phyloP scores from a whole-genome alignment of 129 eudicot species.

The Flaveria ramosissima region DNA sequence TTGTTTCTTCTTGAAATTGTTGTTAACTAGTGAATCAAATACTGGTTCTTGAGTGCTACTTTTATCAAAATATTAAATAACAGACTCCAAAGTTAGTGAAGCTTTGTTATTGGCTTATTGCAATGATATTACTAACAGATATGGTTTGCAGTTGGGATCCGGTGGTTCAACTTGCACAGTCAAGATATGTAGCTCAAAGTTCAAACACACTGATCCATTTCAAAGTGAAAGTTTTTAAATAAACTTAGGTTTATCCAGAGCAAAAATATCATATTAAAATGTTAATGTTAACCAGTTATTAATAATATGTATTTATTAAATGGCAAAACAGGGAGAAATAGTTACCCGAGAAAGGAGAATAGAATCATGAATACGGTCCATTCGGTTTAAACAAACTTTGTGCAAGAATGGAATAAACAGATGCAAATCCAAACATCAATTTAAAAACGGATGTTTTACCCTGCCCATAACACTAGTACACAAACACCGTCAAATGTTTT shows the following conservation, averaged over 20 bases:
- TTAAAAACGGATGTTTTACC: background rate
- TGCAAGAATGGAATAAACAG: slow-evolving; percentile 26
- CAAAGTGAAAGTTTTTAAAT: background rate
- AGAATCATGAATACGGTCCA: slow-evolving; percentile 1
- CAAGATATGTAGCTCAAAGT: background rate
- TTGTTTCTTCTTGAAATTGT: slow-evolving; percentile 30
- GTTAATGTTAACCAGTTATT: background rate
- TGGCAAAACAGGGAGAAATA: background rate
- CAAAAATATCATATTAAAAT: background rate
- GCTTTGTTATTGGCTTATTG: background rate
- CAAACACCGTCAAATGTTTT: slow-evolving; percentile 21
- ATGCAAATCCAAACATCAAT: slow-evolving; percentile 23
- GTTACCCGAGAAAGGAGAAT: slow-evolving; percentile 12
- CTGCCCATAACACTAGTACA: slow-evolving; percentile 28
- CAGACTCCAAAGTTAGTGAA: background rate
- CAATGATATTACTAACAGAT: background rate
- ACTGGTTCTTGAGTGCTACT: slow-evolving; percentile 27
- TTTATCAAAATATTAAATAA: slow-evolving; percentile 25
- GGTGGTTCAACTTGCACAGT: too few species aligned
- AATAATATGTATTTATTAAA: slow-evolving; percentile 15
- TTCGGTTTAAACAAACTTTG: slow-evolving; percentile 13
- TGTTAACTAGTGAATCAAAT: slow-evolving; percentile 24
- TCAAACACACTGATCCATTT: background rate
- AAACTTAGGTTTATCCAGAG: background rate
- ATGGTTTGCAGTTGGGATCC: background rate